phyloP scores from a whole-genome alignment of 2,329 filamentous ascomycete genomes.

The Colletotrichum caudatum region DNA sequence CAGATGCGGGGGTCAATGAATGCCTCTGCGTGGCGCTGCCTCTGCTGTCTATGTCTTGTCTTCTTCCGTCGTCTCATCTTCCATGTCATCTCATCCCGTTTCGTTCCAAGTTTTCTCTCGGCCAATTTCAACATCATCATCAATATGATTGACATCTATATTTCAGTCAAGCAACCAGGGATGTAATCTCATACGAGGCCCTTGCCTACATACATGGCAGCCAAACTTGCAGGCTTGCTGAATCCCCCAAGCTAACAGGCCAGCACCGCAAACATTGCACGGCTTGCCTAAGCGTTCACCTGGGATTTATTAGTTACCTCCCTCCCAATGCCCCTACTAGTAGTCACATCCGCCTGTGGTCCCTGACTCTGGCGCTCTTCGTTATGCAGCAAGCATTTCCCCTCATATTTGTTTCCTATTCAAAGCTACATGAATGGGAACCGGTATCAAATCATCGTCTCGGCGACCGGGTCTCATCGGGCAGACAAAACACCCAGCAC shows the following conservation, averaged over 20 bases:
- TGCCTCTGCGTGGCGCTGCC: background rate
- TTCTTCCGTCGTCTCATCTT: background rate
- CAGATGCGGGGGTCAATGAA: background rate
- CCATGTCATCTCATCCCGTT: background rate
- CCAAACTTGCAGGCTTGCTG: background rate
- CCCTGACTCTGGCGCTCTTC: background rate
- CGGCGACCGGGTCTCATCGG: background rate
- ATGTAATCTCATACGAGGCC: background rate
- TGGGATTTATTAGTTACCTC: background rate
- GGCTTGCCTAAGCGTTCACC: background rate
- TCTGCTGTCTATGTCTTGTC: background rate
- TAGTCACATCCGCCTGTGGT: background rate
- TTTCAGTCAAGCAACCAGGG: no score
- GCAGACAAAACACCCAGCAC: background rate
- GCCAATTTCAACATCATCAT: background rate
- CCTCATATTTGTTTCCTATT: constrained; percentile 25
- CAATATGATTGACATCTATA: background rate
- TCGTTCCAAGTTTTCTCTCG: background rate
- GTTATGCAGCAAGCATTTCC: background rate
- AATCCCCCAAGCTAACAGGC: background rate
- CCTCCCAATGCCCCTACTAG: background rate
- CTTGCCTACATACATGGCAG: background rate
- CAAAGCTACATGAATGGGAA: constrained; percentile 35
- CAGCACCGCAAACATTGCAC: background rate
- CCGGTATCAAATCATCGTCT: constrained; percentile 8